Conservation (phyloP, 768 basidiomycete genomes). For the Dendrothele bispora region DNA sequence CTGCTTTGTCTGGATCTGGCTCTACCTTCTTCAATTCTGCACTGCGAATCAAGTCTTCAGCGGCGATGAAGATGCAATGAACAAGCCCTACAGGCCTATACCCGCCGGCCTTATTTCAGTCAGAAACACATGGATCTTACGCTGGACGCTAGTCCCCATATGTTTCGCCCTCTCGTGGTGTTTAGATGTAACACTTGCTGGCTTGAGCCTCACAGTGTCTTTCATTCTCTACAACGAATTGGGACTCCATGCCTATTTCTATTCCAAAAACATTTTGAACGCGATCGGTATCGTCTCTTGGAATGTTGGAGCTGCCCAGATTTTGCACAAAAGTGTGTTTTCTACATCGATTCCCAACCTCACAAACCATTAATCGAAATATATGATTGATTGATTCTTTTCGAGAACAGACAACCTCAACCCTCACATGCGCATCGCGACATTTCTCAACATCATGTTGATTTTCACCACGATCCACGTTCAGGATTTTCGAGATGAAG, state of each 20-base stretch:
- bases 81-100: conserved; percentile 31
- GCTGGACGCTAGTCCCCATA: conserved; percentile 25
- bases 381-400: no score
- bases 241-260: conserved; percentile 8
- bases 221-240: conserved; percentile 27
- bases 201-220: conserved; percentile 15
- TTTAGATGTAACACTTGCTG: conserved; percentile 12
- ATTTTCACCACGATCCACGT: conserved; percentile 25
- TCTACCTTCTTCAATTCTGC: conserved; percentile 27
- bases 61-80: conserved; percentile 24
- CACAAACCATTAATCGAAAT: no score
- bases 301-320: conserved; percentile 12
- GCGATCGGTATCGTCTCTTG: conserved; percentile 10
- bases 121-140: conserved; percentile 16
- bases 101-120: conserved; percentile 27
- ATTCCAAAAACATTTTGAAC: conserved; percentile 11
- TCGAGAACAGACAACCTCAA: no score
- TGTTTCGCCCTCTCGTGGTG: conserved; percentile 22
- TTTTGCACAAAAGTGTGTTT: neutral
- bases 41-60: conserved; percentile 28
- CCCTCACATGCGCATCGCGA: no score
- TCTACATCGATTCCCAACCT: no score
- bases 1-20: conserved; percentile 26
- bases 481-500: conserved; percentile 23
- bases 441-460: conserved; percentile 12